Conservation (phyloP, 2,329 filamentous ascomycete genomes). For the Mycosphaerella arachidis region DNA sequence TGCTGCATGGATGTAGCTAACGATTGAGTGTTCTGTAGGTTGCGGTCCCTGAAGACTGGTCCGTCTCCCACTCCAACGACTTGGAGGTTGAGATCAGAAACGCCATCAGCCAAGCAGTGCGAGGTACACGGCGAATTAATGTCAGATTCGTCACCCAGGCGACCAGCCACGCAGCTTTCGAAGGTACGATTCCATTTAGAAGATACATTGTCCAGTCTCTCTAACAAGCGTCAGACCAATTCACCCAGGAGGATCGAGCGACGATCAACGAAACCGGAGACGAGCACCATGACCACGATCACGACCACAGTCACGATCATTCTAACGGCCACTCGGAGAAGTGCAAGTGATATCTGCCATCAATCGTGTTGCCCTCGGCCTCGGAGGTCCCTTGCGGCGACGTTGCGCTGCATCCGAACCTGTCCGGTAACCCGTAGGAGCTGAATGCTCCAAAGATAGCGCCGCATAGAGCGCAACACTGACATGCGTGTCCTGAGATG, state of each 20-base stretch:
- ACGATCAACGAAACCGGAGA: not conserved
- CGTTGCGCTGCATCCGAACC: too few species aligned
- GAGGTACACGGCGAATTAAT: conserved; percentile 77
- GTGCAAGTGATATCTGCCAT: not conserved
- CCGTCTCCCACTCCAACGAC: conserved; percentile 62
- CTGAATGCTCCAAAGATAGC: too few species aligned
- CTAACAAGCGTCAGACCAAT: not conserved
- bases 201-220: not conserved
- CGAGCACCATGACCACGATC: conserved; percentile 1
- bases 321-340: conserved; percentile 3
- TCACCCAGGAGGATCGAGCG: not conserved
- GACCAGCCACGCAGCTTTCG: conserved; percentile 44
- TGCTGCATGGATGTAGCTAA: not conserved
- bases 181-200: not conserved
- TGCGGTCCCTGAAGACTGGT: conserved; percentile 71
- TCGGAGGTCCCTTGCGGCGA: not conserved
- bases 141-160: conserved; percentile 68
- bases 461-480: too few species aligned
- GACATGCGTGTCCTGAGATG: too few species aligned
- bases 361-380: not conserved
- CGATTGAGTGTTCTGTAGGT: conserved; percentile 38
- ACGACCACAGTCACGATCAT: not conserved
- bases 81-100: conserved; percentile 72
- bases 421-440: too few species aligned
- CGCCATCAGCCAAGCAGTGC: conserved; percentile 68